Conservation (phyloP, 73 alveolate genomes). For the Urostyla sp. region DNA sequence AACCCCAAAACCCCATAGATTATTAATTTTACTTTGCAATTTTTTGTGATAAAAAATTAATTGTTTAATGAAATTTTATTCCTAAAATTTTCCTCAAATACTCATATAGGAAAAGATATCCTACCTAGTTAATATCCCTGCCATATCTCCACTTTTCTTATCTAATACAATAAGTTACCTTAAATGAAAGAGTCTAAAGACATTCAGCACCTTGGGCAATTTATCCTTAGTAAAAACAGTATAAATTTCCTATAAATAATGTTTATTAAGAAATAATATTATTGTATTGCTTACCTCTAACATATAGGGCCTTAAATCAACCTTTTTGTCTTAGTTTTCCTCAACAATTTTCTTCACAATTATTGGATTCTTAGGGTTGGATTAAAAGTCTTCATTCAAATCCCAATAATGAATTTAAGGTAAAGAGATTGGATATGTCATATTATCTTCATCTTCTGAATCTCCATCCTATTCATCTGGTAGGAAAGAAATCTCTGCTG, state of each 20-base stretch:
- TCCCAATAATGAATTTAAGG: slow-evolving; percentile 17
- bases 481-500: neutral
- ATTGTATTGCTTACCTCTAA: no score
- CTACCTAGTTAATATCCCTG: slow-evolving; percentile 47
- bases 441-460: neutral
- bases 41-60: no score
- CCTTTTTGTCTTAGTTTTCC: neutral
- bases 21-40: no score
- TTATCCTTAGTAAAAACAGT: neutral
- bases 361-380: neutral
- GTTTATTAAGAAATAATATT: no score
- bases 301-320: slow-evolving; percentile 51
- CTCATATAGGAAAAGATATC: slow-evolving; percentile 46
- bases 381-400: slow-evolving; percentile 17
- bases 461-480: slow-evolving; percentile 9
- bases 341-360: neutral
- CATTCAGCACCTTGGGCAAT: neutral
- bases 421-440: neutral
- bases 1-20: no score
- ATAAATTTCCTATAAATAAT: slow-evolving; percentile 35
- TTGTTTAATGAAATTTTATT: no score
- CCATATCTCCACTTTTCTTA: slow-evolving; percentile 9
- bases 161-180: slow-evolving; percentile 6
- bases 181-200: slow-evolving; percentile 35
- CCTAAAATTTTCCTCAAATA: slow-evolving; percentile 15